phyloP scores from a whole-genome alignment of 208 protist species.

The Porcisia hertigi region DNA sequence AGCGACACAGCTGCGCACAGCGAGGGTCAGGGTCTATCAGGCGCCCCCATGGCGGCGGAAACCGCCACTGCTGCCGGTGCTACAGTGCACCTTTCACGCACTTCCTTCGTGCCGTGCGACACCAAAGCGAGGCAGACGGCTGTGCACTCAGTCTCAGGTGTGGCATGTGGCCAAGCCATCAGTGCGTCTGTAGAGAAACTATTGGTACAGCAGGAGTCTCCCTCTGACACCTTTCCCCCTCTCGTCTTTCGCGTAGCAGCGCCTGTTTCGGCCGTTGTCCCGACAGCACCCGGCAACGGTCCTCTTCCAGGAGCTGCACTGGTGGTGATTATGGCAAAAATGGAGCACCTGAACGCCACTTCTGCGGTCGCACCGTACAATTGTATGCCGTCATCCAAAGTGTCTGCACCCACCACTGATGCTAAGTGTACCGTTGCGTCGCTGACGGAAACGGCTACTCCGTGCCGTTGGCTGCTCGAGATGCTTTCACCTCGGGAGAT shows the following conservation, averaged over 20 bases:
- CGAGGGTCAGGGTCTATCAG: background rate
- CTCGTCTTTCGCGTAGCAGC: conserved; percentile 20
- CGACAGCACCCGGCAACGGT: background rate
- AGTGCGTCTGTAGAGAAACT: conserved; percentile 5
- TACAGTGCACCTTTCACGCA: conserved; percentile 18
- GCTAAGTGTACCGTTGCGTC: conserved; percentile 1
- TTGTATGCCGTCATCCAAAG: background rate
- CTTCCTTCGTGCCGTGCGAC: conserved; percentile 1
- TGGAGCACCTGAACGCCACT: conserved; percentile 65
- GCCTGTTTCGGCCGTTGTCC: background rate
- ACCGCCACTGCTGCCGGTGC: background rate
- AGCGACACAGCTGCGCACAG: conserved; percentile 1
- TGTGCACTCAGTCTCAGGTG: background rate
- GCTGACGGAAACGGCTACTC: conserved; percentile 7
- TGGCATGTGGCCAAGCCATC: conserved; percentile 6
- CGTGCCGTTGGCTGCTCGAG: conserved; percentile 41
- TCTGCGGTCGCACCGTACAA: conserved; percentile 2
- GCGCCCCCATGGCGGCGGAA: background rate
- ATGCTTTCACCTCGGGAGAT: conserved; percentile 58
- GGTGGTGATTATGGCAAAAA: conserved; percentile 51
- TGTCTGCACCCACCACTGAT: background rate
- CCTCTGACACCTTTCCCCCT: background rate
- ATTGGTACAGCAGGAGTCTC: conserved; percentile 19
- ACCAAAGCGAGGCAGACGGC: conserved; percentile 14
- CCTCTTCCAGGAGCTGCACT: background rate